Evolutionary conservation across 768 basidiomycete species (phyloP).

Genomic region (Pseudohyphozyma bogoriensis): DNA sequence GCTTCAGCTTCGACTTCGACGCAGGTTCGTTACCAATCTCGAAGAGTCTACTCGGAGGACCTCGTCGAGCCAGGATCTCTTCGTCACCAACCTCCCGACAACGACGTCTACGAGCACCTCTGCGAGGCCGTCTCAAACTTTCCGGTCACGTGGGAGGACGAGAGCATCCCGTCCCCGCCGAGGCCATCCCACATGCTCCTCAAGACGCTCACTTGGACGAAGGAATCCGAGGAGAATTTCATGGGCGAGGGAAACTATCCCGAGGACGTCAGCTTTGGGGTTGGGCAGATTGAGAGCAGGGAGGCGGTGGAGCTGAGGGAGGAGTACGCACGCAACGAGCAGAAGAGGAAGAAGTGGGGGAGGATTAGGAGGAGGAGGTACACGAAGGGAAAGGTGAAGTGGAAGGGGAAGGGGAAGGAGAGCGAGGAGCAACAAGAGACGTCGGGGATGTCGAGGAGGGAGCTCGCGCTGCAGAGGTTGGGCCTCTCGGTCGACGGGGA

Average conservation of each 20-base stretch:
- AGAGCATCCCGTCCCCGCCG: neutral
- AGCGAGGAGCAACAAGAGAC: neutral
- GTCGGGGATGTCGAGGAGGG: neutral
- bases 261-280: neutral
- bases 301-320: neutral
- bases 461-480: neutral
- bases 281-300: neutral
- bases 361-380: neutral
- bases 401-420: neutral
- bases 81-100: neutral
- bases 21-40: too few species aligned
- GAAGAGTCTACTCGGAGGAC: neutral
- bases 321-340: neutral
- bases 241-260: neutral
- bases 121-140: neutral
- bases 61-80: neutral
- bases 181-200: neutral
- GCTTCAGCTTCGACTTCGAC: conserved; percentile 1
- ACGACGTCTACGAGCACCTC: neutral
- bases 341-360: neutral
- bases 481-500: neutral
- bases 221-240: neutral
- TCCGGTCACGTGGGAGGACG: conserved; percentile 3
- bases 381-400: neutral
- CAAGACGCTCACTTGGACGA: neutral